Evolutionary conservation across 305 asterid species (phyloP), one percentile per base, ranked within the genome.

Genomic region (Fraxinus velutina): DNA sequence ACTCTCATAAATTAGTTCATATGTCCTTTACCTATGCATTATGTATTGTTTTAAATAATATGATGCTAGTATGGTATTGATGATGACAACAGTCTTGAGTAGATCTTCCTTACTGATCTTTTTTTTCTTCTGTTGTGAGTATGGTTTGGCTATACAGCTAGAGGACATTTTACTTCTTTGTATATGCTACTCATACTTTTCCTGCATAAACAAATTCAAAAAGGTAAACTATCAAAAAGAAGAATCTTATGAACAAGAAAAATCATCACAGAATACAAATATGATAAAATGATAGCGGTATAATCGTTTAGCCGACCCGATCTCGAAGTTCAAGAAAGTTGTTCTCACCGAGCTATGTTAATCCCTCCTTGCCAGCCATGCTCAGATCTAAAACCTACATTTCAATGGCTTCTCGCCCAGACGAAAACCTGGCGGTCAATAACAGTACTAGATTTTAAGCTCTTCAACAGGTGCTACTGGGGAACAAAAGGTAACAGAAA

Each of bases 371-470:
- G 92, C 90, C 85, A 85, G 90, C 93, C 89, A 83, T 82, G 76
- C 81, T 79, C 88, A 85, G 81, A 79, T 79, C 90, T 86, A 86
- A 73, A 86, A 79, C 90, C 97, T 91, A 93, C 92, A 89, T 92
- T 87, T 94, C 97, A 83, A 90, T 86, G 87, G 93, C 96, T 88
- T 90, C 96, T 87, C 88, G 93, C 77, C 92, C 92, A n/a, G 93
- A 86, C 8, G 91, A 85, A 68, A 90, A 89, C 92, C 93, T 88
- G 89, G 50, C n/a, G 64, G 70, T 88, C 73, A 75, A 76, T 37
- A 29, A 33, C 42, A 68, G 37, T 52, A n/a, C 27, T 62, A 57
- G 52, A 55, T 75, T 29, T 75, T 32, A n/a, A 71, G 9, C 36
- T 36, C 70, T 33, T 75, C 27, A 39, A n/a, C 33, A 24, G 57